These are phyloP conservation scores for Bipolaris victoriae DNA, from an alignment of 2,329 filamentous ascomycete species.

Conservation along the genomic window DNA sequence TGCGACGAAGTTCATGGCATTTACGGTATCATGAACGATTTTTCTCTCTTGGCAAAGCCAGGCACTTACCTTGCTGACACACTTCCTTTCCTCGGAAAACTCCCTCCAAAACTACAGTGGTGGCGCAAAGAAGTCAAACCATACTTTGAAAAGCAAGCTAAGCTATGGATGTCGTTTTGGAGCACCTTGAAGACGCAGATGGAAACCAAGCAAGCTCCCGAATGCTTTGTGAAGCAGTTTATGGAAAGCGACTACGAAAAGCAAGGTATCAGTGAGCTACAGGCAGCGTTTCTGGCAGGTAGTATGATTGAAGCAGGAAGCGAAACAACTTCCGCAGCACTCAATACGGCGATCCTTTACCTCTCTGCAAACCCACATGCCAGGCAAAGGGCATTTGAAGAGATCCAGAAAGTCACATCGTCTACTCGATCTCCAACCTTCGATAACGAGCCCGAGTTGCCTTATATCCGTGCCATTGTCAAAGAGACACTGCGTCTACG, in stretches of 20 bases:
- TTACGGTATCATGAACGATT: slow-evolving; percentile 46
- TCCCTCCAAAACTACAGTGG: slow-evolving; percentile 40
- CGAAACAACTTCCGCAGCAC: slow-evolving; percentile 47
- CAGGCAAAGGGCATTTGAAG: slow-evolving; percentile 30
- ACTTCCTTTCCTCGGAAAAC: slow-evolving; percentile 35
- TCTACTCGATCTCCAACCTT: slow-evolving; percentile 38
- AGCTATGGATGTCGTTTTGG: slow-evolving; percentile 44
- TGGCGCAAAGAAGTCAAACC: slow-evolving; percentile 39
- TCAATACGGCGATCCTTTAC: slow-evolving; percentile 44
- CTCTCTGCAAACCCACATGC: slow-evolving; percentile 34
- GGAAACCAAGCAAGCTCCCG: slow-evolving; percentile 40
- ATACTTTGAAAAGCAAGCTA: slow-evolving; percentile 41
- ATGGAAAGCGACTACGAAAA: slow-evolving; percentile 48
- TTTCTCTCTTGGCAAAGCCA: slow-evolving; percentile 37
- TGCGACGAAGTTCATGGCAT: slow-evolving; percentile 42
- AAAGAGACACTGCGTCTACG: slow-evolving; percentile 55
- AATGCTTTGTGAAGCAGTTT: slow-evolving; percentile 46
- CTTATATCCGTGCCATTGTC: slow-evolving; percentile 46
- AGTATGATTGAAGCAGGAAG: slow-evolving; percentile 51
- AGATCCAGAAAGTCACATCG: slow-evolving; percentile 28
- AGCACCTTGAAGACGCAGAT: slow-evolving; percentile 38
- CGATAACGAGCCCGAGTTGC: slow-evolving; percentile 54
- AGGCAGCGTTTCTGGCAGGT: slow-evolving; percentile 46
- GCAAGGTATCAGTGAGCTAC: slow-evolving; percentile 44
- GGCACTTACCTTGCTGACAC: slow-evolving; percentile 43